Evolutionary conservation across 305 asterid species (phyloP).

Genomic region (Fraxinus platypoda): DNA sequence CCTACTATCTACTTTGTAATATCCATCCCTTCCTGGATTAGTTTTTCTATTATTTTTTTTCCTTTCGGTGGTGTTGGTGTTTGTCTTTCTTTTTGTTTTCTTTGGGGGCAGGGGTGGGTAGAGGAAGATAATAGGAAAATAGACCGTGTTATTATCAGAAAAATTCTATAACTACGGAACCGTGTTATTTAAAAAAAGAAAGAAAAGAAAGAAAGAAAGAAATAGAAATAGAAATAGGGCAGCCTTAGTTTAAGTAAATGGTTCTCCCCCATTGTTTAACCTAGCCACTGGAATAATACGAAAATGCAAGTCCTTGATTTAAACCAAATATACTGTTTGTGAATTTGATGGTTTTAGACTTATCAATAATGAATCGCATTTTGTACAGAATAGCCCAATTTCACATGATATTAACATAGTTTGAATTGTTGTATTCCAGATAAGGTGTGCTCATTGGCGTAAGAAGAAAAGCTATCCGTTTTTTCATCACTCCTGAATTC

Average conservation of each 20-base stretch:
- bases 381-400: not conserved
- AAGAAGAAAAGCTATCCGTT: slow-evolving; percentile 24
- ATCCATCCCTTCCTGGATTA: not conserved
- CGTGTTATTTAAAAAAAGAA: too few species aligned
- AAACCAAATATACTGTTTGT: not conserved
- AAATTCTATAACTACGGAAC: too few species aligned
- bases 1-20: not conserved
- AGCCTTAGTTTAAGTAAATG: not conserved
- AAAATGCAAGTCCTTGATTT: not conserved
- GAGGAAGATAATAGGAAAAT: not conserved
- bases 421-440: slow-evolving; percentile 44
- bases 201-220: too few species aligned
- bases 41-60: not conserved
- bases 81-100: not conserved
- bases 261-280: not conserved
- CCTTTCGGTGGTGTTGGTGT: not conserved
- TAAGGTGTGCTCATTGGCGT: slow-evolving; percentile 70
- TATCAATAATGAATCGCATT: not conserved
- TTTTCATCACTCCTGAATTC: not conserved
- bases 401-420: not conserved
- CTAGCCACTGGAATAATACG: not conserved
- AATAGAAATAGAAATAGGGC: not conserved
- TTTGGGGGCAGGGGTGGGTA: not conserved
- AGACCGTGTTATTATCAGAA: not conserved
- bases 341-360: not conserved